Evolutionary conservation across 495 filamentous ascomycete species (phyloP).

Genomic region (Aspergillus ostianus): DNA sequence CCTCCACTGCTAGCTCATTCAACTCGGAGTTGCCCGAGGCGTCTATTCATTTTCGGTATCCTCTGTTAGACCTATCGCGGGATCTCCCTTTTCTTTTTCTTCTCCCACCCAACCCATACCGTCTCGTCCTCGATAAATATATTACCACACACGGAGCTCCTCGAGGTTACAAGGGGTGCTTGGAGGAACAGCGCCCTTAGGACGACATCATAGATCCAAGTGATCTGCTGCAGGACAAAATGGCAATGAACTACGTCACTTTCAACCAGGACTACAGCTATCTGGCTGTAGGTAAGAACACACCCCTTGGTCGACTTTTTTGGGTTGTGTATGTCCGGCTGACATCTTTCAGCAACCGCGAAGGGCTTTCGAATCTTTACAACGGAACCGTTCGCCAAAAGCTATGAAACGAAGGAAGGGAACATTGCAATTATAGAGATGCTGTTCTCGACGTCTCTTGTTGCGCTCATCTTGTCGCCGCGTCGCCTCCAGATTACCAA

Average conservation of each 20-base stretch:
- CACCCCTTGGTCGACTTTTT: neutral
- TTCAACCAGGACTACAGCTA: conserved; percentile 99
- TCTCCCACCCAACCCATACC: neutral
- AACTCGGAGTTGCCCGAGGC: neutral
- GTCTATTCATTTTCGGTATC: conserved; percentile 2
- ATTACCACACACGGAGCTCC: neutral
- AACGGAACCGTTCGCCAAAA: conserved; percentile 91
- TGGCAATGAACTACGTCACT: conserved; percentile 93
- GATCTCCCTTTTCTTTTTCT: neutral
- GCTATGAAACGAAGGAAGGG: conserved; percentile 87
- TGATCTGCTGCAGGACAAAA: conserved; percentile 29
- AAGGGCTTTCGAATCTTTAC: conserved; percentile 94
- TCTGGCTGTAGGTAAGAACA: conserved; percentile 81
- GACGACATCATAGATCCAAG: conserved; percentile 9
- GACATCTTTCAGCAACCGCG: conserved; percentile 63
- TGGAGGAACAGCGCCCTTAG: conserved; percentile 7
- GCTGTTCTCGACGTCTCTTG: conserved; percentile 98
- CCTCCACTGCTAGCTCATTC: conserved; percentile 15
- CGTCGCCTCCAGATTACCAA: conserved; percentile 91
- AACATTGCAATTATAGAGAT: conserved; percentile 96
- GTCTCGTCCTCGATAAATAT: neutral
- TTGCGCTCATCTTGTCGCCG: conserved; percentile 87
- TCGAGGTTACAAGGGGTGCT: neutral
- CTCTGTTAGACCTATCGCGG: neutral
- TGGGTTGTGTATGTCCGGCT: conserved; percentile 21